Conservation (phyloP, 768 basidiomycete genomes). For the Mycena floridula region DNA sequence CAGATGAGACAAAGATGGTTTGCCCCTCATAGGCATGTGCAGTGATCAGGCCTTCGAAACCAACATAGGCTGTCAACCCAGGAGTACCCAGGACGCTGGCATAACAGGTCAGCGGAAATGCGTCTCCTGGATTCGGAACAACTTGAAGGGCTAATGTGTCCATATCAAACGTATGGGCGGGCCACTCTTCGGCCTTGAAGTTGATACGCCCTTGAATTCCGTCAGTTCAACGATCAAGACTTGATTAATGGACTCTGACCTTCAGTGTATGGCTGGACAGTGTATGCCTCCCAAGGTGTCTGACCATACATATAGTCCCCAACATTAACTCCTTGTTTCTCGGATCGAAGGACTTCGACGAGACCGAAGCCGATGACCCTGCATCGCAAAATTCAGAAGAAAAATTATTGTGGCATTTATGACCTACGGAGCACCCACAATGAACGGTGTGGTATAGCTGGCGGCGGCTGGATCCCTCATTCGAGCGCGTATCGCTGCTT, state of each 20-base stretch:
- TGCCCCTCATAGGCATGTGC: conserved; percentile 1
- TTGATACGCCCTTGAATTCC: conserved; percentile 1
- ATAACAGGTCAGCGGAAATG: conserved; percentile 1
- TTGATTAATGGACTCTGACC: conserved; percentile 1
- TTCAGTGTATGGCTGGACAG: conserved; percentile 7
- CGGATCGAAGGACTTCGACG: conserved; percentile 8
- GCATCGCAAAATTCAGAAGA: neutral
- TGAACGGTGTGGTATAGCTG: neutral
- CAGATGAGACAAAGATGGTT: conserved; percentile 2
- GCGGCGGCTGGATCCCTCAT: neutral
- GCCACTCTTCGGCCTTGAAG: conserved; percentile 2
- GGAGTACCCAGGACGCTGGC: neutral
- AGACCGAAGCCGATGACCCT: conserved; percentile 6
- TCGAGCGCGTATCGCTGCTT: neutral
- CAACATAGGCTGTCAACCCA: neutral
- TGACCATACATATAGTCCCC: conserved; percentile 6
- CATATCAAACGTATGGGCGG: neutral
- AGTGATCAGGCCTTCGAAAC: neutral
- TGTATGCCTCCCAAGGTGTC: conserved; percentile 7
- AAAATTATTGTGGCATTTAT: neutral
- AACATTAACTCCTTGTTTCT: conserved; percentile 7
- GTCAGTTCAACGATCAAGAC: neutral
- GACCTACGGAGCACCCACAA: neutral
- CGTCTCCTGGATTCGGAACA: conserved; percentile 1
- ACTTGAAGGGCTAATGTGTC: neutral